Base-by-base conservation (phyloP, 768 basidiomycete genomes). In the Leucosporidium creatinivorum region DNA sequence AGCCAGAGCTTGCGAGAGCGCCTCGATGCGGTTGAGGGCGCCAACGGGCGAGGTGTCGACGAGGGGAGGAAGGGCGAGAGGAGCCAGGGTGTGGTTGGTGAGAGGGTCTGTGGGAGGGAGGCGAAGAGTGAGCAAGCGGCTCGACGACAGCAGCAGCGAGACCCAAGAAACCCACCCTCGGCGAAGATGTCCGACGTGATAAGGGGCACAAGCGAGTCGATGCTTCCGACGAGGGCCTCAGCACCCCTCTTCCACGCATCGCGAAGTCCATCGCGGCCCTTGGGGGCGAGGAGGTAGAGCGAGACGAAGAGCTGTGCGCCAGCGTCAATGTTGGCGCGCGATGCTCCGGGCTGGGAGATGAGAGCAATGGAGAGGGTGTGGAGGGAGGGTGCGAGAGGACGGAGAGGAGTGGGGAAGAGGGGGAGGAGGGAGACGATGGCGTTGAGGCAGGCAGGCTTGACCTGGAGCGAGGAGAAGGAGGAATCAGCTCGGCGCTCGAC, bases 391-490 rank as follows among this genome's bases (percentile, higher is more conserved):
- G 63, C 59, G 48, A 71, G 70, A 2, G 70, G 70, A 0, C 70
- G 61, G 23, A 71, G 67, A 6, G 70, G 66, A 54, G 70, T 71
- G 12, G 70, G 70, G 70, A 60, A 71, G n/a, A 71, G 61, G 23
- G 70, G 70, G 4, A 71, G 26, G 36, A 71, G 58, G 26, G 63
- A 54, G 58, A 62, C 58, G 49, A 68, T 63, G 17, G 70, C 54
- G n/a, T 57, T 50, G 44, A 71, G 15, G 31, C 59, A 56, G 23
- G 70, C 55, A 30, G 56, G 63, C 26, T 60, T 26, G 33, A 68
- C 33, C 70, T 71, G 64, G 3, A 13, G 33, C 21, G 12, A 8
- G 18, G 9, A 5, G 3, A 30, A 33, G 33, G 33, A 33, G 33
- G 33, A 10, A 48, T 44, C 52, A 48, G 39, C 36, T 47, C 26